These are phyloP conservation scores for Malus hybrid DNA, from an alignment of 331 rosid species.

Conservation along the genomic window DNA sequence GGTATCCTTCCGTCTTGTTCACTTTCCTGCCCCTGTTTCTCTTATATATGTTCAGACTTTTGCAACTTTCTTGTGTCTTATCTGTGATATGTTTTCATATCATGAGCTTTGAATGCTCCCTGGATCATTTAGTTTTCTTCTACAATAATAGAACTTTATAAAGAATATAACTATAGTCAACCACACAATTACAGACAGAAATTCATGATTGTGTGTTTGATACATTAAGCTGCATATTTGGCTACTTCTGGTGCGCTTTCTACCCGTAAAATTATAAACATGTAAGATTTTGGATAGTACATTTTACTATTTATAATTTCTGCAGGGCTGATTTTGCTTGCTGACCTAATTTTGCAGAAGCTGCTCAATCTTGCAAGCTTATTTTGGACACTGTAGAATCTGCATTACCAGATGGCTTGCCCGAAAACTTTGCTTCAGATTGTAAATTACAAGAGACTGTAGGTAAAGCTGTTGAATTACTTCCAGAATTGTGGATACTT, in stretches of 20 bases:
- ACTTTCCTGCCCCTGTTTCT: neutral
- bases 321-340: neutral
- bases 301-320: neutral
- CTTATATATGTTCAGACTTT: slow-evolving; percentile 1
- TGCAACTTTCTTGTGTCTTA: slow-evolving; percentile 7
- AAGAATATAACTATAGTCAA: neutral
- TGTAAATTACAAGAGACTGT: slow-evolving; percentile 68
- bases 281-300: neutral
- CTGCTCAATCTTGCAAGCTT: slow-evolving; percentile 77
- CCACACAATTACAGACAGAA: neutral
- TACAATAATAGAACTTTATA: neutral
- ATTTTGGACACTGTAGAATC: slow-evolving; percentile 79
- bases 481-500: slow-evolving; percentile 81
- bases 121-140: neutral
- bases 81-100: neutral
- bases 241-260: neutral
- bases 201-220: neutral
- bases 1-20: slow-evolving; percentile 40
- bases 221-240: neutral
- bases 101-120: slow-evolving; percentile 4
- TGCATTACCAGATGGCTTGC: slow-evolving; percentile 81
- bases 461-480: slow-evolving; percentile 60
- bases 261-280: neutral
- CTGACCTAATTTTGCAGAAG: slow-evolving; percentile 44
- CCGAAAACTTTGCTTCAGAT: slow-evolving; percentile 51